Evolutionary conservation across 148 eudicot species (phyloP).

Genomic region (Mesembryanthemum crystallinum): DNA sequence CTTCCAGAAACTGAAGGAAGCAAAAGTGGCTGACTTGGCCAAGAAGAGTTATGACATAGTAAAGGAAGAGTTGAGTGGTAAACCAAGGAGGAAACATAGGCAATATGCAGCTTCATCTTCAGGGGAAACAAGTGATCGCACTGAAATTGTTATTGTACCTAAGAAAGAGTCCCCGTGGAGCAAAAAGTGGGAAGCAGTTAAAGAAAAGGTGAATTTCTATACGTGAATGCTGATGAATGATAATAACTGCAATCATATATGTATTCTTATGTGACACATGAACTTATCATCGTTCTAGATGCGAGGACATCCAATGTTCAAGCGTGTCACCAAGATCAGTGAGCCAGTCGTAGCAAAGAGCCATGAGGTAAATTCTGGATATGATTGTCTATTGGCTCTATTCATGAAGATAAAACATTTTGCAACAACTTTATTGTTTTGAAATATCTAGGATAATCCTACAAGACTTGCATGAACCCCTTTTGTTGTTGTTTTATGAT

Average conservation of each 20-base stretch:
- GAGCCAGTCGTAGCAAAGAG: slow-evolving; percentile 80
- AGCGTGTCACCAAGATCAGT: slow-evolving; percentile 64
- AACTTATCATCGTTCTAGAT: slow-evolving; percentile 39
- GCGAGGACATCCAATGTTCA: slow-evolving; percentile 72
- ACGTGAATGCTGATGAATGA: not conserved
- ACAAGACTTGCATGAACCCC: no score
- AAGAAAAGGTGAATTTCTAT: slow-evolving; percentile 53
- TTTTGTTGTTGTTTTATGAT: no score
- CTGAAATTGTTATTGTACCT: slow-evolving; percentile 72
- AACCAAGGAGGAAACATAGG: slow-evolving; percentile 60
- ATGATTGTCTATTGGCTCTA: not conserved
- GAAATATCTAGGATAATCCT: no score
- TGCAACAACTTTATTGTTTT: not conserved
- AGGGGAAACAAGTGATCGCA: slow-evolving; percentile 68
- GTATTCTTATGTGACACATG: not conserved
- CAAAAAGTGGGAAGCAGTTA: slow-evolving; percentile 77
- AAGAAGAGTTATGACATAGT: slow-evolving; percentile 80
- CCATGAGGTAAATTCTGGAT: slow-evolving; percentile 68
- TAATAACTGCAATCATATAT: not conserved
- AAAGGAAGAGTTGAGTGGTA: slow-evolving; percentile 79
- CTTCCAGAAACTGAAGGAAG: slow-evolving; percentile 73
- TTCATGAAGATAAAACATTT: not conserved
- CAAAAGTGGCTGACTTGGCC: slow-evolving; percentile 71
- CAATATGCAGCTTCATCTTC: slow-evolving; percentile 49
- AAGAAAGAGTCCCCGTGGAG: slow-evolving; percentile 66